Percentiles rank a stretch among this genome's conserved stretches.
These are phyloP conservation scores for Fistulina hepatica DNA, from an alignment of 1,284 basidiomycete species.

Conservation along the genomic window DNA sequence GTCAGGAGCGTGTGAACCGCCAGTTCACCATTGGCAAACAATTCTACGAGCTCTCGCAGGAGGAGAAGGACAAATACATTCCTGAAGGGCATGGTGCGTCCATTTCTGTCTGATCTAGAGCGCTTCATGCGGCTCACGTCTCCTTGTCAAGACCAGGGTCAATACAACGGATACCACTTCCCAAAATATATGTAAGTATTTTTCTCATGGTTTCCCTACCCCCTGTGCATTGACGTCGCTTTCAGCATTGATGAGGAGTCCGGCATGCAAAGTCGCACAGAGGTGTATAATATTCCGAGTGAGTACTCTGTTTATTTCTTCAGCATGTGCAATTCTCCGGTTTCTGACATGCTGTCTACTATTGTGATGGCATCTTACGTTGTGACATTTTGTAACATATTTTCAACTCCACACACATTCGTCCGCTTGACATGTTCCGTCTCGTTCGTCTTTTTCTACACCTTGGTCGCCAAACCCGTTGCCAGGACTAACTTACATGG, in stretches of 20 bases:
- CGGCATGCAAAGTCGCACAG: constrained; percentile 32
- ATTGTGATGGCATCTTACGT: too few species aligned
- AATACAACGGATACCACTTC: constrained; percentile 43
- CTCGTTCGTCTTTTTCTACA: too few species aligned
- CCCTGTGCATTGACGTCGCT: background rate
- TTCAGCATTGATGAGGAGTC: constrained; percentile 27
- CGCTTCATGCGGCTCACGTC: background rate
- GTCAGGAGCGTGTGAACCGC: constrained; percentile 27
- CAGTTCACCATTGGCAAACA: constrained; percentile 33
- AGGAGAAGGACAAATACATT: constrained; percentile 41
- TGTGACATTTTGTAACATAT: too few species aligned
- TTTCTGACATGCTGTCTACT: too few species aligned
- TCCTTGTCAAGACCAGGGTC: constrained; percentile 33
- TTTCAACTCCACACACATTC: too few species aligned
- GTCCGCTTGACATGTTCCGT: too few species aligned
- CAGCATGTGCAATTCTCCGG: too few species aligned
- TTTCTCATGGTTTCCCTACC: background rate
- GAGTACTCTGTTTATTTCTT: constrained; percentile 1
- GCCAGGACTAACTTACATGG: too few species aligned
- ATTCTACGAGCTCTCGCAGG: constrained; percentile 37
- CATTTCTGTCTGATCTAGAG: too few species aligned
- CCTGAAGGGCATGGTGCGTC: constrained; percentile 32
- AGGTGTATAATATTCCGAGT: constrained; percentile 45
- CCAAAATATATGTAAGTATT: too few species aligned
- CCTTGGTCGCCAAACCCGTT: too few species aligned